Conservation (phyloP, 768 basidiomycete species). For the Tulasnella sp. region DNA sequence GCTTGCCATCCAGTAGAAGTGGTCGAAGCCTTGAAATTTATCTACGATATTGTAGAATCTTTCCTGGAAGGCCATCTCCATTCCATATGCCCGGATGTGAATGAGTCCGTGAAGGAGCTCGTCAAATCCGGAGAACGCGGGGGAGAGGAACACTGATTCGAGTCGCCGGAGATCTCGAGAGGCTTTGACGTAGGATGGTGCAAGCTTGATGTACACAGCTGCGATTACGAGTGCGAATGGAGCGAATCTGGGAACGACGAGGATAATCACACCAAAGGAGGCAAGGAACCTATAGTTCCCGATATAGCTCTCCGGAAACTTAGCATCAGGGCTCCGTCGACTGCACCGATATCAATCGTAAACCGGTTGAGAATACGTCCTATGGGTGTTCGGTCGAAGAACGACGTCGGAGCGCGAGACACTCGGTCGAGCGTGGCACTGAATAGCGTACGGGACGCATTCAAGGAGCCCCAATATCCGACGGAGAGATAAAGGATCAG, state of each 20-base stretch:
- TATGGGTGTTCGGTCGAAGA: slow-evolving; percentile 75
- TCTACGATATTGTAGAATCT: slow-evolving; percentile 61
- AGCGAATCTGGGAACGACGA: slow-evolving; percentile 64
- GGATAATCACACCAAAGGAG: slow-evolving; percentile 66
- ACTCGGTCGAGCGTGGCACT: slow-evolving; percentile 56
- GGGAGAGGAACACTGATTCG: slow-evolving; percentile 68
- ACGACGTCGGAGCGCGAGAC: slow-evolving; percentile 65
- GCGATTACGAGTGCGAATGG: slow-evolving; percentile 70
- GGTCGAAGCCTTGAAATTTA: slow-evolving; percentile 72
- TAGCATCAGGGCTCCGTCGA: slow-evolving; percentile 64
- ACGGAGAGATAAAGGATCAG: slow-evolving; percentile 60
- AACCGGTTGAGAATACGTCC: slow-evolving; percentile 82
- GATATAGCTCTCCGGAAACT: slow-evolving; percentile 60
- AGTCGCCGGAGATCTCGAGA: slow-evolving; percentile 69
- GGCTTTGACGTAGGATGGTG: slow-evolving; percentile 62
- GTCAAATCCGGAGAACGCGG: slow-evolving; percentile 73
- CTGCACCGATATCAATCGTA: slow-evolving; percentile 73
- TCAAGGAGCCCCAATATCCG: slow-evolving; percentile 70
- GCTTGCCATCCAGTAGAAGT: slow-evolving; percentile 66
- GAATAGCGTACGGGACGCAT: slow-evolving; percentile 62
- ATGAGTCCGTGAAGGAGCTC: slow-evolving; percentile 67
- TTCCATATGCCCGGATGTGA: slow-evolving; percentile 71
- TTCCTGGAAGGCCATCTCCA: slow-evolving; percentile 69
- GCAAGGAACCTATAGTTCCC: slow-evolving; percentile 64
- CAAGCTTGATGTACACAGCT: slow-evolving; percentile 66